Conservation (phyloP, 495 filamentous ascomycete genomes). For the Podospora bellae-mahoneyi region DNA sequence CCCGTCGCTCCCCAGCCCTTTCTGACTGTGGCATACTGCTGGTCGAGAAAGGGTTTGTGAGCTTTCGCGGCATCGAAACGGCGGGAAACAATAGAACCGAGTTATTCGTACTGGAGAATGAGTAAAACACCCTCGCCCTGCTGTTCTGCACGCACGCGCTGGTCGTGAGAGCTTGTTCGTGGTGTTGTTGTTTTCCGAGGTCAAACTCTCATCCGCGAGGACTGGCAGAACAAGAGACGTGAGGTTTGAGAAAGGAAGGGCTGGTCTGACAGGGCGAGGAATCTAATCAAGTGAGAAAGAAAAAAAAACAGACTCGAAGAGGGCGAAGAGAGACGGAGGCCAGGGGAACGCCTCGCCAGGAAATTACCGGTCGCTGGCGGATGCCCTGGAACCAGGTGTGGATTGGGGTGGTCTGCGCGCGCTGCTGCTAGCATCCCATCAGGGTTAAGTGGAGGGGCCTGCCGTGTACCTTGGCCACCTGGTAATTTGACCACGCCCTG, state of each 20-base stretch:
- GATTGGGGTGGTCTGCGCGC: background rate
- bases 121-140: constrained; percentile 12
- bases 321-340: background rate
- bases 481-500: constrained; percentile 2
- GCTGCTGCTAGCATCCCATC: background rate
- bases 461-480: background rate
- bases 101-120: background rate
- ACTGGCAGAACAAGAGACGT: background rate
- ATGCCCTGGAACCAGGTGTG: constrained; percentile 2
- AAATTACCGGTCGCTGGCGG: constrained; percentile 5
- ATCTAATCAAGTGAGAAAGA: background rate
- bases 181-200: background rate
- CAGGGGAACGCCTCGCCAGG: background rate
- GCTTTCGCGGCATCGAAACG: constrained; percentile 52
- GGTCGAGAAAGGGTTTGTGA: constrained; percentile 41
- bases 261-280: background rate
- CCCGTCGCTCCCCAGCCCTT: constrained; percentile 45
- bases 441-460: background rate
- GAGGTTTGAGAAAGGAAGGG: background rate
- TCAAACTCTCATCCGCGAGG: background rate
- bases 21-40: constrained; percentile 37
- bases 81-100: constrained; percentile 4
- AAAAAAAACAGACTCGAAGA: background rate
- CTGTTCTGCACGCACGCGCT: background rate
- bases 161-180: background rate